Base-by-base conservation (phyloP, 176 grass and related monocot genomes). In the Bothriochloa decipiens region DNA sequence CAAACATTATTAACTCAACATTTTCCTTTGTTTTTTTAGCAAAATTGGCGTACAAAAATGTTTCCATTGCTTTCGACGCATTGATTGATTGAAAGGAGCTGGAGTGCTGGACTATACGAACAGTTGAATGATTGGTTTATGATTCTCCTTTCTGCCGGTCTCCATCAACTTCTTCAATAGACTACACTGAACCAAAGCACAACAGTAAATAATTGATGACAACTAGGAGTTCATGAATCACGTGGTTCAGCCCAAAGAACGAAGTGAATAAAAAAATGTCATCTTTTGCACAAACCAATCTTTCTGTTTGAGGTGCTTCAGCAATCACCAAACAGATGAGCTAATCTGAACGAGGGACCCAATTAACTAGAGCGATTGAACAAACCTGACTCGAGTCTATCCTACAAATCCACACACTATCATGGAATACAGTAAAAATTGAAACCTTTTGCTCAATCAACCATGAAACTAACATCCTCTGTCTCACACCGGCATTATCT, bases 401-500 rank as follows among this genome's bases (percentile, higher is more conserved):
- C 71, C 11, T 22, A 74, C 22, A 27, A 40, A 40, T 40, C 2
- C 65, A 81, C n/a, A 81, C 22, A 81, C 20, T 53, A 14, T 0
- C 47, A 57, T 27, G 4, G 11, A 23, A 26, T 2, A 9, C 4
- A 52, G 35, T 37, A 40, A 18, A 18, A 69, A 53, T 23, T 52
- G 22, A 53, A 81, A 53, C 27, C 18, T 81, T 68, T 26, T 6
- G 45, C 27, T 55, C 65, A 65, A 65, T 16, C 7, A 65, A 28
- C 4, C 61, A 32, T 11, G 23, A 64, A 13, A 81, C 2, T 35
- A 9, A 5, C 42, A 13, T 18, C 27, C 39, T 61, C 36, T 39
- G 36, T 69, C 6, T 82, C 73, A 77, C 17, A 75, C 50, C 20
- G 39, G 72, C 49, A 43, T n/a, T 6, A 55, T 67, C 78, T 90